Percentiles rank a stretch among this genome's conserved stretches.
These are phyloP conservation scores for Cucurbita ficifolia DNA, from an alignment of 306 rosid genomes.

Conservation along the genomic window DNA sequence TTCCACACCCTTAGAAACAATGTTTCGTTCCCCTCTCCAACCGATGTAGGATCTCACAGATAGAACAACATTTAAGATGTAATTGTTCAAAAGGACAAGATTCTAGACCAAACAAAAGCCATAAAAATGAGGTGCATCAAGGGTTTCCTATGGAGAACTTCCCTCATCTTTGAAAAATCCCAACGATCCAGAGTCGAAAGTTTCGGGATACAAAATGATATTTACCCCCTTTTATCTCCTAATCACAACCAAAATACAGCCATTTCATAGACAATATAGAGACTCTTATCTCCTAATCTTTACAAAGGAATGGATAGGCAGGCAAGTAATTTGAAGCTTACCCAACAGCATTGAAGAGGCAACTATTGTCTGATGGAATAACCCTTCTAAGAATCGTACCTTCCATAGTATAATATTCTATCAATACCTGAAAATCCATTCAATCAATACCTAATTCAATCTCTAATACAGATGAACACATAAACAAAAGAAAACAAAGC, in stretches of 20 bases:
- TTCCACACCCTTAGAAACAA: too few species aligned
- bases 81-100: not conserved
- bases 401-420: conserved; percentile 33
- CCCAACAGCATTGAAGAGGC: conserved; percentile 97
- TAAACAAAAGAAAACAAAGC: not conserved
- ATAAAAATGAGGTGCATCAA: not conserved
- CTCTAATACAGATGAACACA: not conserved
- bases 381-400: conserved; percentile 67
- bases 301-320: not conserved
- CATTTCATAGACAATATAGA: not conserved
- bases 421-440: conserved; percentile 22
- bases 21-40: too few species aligned
- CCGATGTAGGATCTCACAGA: too few species aligned
- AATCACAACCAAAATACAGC: not conserved
- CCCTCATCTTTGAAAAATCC: not conserved
- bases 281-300: not conserved
- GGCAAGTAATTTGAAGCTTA: conserved; percentile 14
- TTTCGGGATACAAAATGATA: not conserved
- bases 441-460: not conserved
- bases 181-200: not conserved
- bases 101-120: not conserved
- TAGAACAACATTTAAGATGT: not conserved
- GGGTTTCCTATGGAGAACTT: not conserved
- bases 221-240: not conserved
- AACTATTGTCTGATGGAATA: conserved; percentile 80